phyloP scores from a whole-genome alignment of 768 basidiomycete species.

The Boletales sp. region DNA sequence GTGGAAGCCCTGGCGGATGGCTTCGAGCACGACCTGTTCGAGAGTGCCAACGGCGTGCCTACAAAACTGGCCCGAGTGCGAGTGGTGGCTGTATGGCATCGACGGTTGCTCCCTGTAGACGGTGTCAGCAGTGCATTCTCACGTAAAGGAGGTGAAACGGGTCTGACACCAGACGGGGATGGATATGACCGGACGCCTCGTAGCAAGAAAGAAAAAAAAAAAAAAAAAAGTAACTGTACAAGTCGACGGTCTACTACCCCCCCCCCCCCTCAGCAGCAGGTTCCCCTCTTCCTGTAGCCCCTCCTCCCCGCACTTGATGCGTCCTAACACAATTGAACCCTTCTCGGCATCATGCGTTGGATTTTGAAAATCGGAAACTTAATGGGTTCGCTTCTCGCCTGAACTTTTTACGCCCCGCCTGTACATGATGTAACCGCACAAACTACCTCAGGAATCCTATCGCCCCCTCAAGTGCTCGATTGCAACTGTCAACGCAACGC shows the following conservation, averaged over 20 bases:
- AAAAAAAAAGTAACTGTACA: too few relatives aligned
- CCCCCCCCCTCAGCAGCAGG: too few relatives aligned
- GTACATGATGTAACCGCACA: too few relatives aligned
- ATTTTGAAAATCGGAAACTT: conserved; percentile 33
- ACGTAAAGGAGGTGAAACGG: conserved; percentile 12
- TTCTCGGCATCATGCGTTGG: conserved; percentile 9
- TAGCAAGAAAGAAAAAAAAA: too few relatives aligned
- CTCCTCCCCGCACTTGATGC: conserved; percentile 24
- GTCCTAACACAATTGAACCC: conserved; percentile 9
- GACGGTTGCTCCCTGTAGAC: not conserved
- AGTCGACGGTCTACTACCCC: too few relatives aligned
- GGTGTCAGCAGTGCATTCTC: conserved; percentile 1
- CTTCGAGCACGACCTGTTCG: conserved; percentile 77
- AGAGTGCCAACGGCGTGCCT: conserved; percentile 80
- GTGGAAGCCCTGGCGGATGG: conserved; percentile 73
- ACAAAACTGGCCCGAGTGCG: conserved; percentile 93
- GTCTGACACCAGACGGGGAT: too few relatives aligned
- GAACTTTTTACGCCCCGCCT: conserved; percentile 19
- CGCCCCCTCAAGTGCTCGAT: conserved; percentile 8
- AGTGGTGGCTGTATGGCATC: conserved; percentile 80
- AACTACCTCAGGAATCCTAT: too few relatives aligned
- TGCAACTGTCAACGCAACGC: conserved; percentile 6
- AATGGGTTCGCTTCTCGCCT: conserved; percentile 25
- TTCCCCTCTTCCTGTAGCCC: too few relatives aligned
- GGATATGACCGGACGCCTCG: too few relatives aligned